Evolutionary conservation across 768 basidiomycete genomes (phyloP), one percentile per base, ranked within the genome.

Genomic region (Suillus americanus): DNA sequence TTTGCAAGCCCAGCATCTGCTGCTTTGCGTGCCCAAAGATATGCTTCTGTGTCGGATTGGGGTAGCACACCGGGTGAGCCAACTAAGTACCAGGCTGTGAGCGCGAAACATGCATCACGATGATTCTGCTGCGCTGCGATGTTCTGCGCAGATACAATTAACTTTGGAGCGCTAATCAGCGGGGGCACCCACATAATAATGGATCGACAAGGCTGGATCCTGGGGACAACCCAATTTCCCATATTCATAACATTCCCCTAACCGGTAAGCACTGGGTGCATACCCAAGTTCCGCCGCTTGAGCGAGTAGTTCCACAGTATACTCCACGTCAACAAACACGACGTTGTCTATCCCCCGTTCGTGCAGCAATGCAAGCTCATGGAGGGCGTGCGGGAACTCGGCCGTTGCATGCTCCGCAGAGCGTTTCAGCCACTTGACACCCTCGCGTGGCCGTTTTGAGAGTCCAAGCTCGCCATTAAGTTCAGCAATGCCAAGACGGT

Each of bases 231-330:
- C 96, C 87, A 98, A 91, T 82, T 94, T 96, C 41, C 97, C 97
- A 76, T 99, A 99, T 81, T 99, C 97, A 76, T 99, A 99, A 76
- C 96, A 98, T 79, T 99, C 97, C 30, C 97, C 97, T 63, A 99
- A 79, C 65, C 94, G 89, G 79, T 95, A 94, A 38, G 97, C 97
- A 68, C 93, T 95, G 20, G 97, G 94, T 10, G 97, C 95, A 78
- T 98, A 98, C 5, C 95, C 95, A 30, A 99, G 84, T 77, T 99
- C 97, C 0, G 94, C 89, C 30, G 96, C 97, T 74, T 97, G 94
- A 3, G 97, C 97, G 48, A 99, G 81, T 13, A 99, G 82, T 77
- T 99, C 97, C 1, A 91, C 89, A 1, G 97, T 90, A 72, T 99
- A 99, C 71, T 99, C 97, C 67, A 89, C 88, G 76, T 99, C 97